A percentile compares a stretch with the other conserved stretches of the same genome.
Conservation (phyloP, 805 yeast genomes). For the Saturnispora zaruensis region DNA sequence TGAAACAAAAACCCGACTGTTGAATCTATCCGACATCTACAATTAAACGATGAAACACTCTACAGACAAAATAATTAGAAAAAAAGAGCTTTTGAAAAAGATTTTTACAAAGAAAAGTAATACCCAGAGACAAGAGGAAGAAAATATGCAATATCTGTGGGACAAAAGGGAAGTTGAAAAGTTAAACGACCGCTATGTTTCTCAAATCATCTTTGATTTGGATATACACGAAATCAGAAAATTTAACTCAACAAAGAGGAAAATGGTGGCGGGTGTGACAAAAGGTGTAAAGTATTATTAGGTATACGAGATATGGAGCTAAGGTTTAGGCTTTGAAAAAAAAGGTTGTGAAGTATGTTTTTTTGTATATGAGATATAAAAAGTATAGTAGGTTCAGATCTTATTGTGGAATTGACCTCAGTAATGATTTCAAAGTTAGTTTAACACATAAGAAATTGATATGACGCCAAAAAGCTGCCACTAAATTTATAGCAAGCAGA, state of each 20-base stretch:
- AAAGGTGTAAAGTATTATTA: too few relatives aligned
- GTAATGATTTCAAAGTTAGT: too few relatives aligned
- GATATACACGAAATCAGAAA: not conserved
- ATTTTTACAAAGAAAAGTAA: not conserved
- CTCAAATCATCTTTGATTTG: not conserved
- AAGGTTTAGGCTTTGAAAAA: too few relatives aligned
- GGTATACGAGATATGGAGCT: too few relatives aligned
- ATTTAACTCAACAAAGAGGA: not conserved
- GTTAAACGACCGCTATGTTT: not conserved
- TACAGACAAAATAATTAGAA: not conserved
- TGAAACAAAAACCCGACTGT: not conserved
- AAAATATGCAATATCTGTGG: not conserved
- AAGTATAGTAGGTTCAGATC: too few relatives aligned
- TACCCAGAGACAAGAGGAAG: not conserved
- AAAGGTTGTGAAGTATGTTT: too few relatives aligned
- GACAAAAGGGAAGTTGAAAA: not conserved
- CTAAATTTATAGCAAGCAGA: not conserved
- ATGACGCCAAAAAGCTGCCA: not conserved
- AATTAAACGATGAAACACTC: not conserved
- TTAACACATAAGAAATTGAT: too few relatives aligned
- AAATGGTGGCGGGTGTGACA: not conserved
- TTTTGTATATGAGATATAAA: too few relatives aligned
- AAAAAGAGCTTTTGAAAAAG: not conserved
- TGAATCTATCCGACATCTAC: not conserved
- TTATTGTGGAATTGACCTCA: too few relatives aligned